Evolutionary conservation across 352 stramenopile species (phyloP), one percentile per base, ranked within the genome.

Genomic region (Phytophthora quininea): DNA sequence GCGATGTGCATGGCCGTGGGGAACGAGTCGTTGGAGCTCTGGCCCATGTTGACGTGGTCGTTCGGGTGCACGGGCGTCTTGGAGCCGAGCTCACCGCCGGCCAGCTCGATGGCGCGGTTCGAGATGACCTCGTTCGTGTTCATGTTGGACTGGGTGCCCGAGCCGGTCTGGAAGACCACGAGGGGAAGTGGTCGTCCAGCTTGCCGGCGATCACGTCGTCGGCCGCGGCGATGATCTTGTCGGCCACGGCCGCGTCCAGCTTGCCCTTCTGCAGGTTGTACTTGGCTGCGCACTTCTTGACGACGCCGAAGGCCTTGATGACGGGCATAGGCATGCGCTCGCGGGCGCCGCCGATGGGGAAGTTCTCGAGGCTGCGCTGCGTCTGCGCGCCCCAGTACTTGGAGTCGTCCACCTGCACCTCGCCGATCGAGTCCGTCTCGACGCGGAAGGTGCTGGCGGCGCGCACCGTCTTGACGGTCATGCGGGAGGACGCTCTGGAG

Each of bases 1-100:
- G 91, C 89, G 79, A 99, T 98, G 76, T 99, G 95, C 96, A 99
- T 99, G 35, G 96, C 96, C 15, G 96, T 99, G 0, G 97, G 97
- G 72, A 98, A 99, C 50, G 92, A 98, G 82, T 99, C 97, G 73
- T 99, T 99, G 30, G 80, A 96, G 43, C 88, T 98, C 74, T 99
- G 97, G 56, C 95, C 95, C 89, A 98, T 98, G 79, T 99, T 99
- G 27, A 98, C 93, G 68, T 99, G 92, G 82, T 99, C 97, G 79
- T 99, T 99, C 24, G 97, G 95, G 80, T 99, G 96, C 67, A 91
- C 80, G 10, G 83, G 82, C 43, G 61, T 65, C 75, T 91, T 91
- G 52, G 66, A 83, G 54, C 83, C 83, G 49, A 89, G 55, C 47
- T 72, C 48, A 14, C 79, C 79, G 43, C 83, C 83, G 0, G 59